phyloP scores from a whole-genome alignment of 2,329 filamentous ascomycete genomes.

The Exophiala phaeomuriformis region DNA sequence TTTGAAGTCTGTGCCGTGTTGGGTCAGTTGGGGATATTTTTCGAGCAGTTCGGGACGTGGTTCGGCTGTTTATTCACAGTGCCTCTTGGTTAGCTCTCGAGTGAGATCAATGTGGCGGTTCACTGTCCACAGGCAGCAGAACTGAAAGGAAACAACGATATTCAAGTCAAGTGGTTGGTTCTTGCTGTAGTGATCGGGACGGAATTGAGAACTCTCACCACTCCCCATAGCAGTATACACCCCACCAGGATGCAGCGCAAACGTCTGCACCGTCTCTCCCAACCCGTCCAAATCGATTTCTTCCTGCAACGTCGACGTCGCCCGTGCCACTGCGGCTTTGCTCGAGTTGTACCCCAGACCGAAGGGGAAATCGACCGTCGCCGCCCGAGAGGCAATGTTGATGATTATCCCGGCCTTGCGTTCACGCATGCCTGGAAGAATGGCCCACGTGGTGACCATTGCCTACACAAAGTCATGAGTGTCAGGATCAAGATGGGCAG shows the following conservation, averaged over 20 bases:
- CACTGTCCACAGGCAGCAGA: too few species aligned
- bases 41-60: slow-evolving; percentile 5
- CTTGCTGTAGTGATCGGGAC: too few species aligned
- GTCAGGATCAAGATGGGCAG: too few species aligned
- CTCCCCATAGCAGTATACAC: not conserved
- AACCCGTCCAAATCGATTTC: not conserved
- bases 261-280: not conserved
- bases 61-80: slow-evolving; percentile 1
- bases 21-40: slow-evolving; percentile 4
- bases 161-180: too few species aligned
- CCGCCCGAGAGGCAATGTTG: slow-evolving; percentile 14
- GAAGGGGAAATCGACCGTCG: slow-evolving; percentile 5
- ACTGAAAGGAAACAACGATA: too few species aligned
- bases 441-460: not conserved
- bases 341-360: not conserved
- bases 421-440: slow-evolving; percentile 7
- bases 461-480: too few species aligned
- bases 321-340: slow-evolving; percentile 4
- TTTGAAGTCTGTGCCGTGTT: slow-evolving; percentile 9
- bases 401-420: slow-evolving; percentile 11
- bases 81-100: too few species aligned
- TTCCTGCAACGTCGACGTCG: not conserved
- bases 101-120: too few species aligned
- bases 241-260: not conserved
- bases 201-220: too few species aligned